Base-by-base conservation (phyloP, 345 rosid genomes). In the Litchi chinensis region DNA sequence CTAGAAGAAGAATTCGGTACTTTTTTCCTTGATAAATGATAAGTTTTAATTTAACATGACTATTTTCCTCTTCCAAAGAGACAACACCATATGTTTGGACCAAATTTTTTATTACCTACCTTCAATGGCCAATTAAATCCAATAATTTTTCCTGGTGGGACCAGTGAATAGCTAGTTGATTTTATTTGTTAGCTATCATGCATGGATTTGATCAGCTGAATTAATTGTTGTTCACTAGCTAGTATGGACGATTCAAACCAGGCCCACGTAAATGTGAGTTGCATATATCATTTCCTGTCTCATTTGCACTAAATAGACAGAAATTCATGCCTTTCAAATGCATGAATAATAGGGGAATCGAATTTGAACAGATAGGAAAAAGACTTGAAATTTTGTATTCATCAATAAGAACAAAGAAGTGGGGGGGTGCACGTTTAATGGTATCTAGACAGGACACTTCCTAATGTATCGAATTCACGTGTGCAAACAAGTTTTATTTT, bases 81-180 rank as follows among this genome's bases (percentile, higher is more conserved):
- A 73, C 48, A 9, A 39, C 76, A n/a, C 74, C 82, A 77, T 63
- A 40, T 84, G 86, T 62, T 77, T 65, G 83, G 76, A 75, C 79
- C 70, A 64, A 65, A n/a, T 68, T 59, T 69, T n/a, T 37, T 12
- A 68, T 40, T 50, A 76, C 86, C 81, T 79, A 70, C 79, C 52
- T 48, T 19, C 57, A 2, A 16, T 40, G 68, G 81, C 80, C 73
- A 82, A 73, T 76, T 65, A 66, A 52, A 26, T 70, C 26, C n/a
- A 4, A 8, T 56, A 59, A 19, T 63, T 50, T 79, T 65, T 12
- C 63, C 15, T 52, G 37, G 84, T 78, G 83, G 88, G 80, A 66
- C 86, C 87, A 26, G 59, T 66, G 77, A 78, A 57, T 24, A 43
- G 44, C 50, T 67, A 57, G 60, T 28, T 57, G 9, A 40, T 73